Evolutionary conservation across 148 eudicot species (phyloP).

Genomic region (Fagopyrum tataricum): DNA sequence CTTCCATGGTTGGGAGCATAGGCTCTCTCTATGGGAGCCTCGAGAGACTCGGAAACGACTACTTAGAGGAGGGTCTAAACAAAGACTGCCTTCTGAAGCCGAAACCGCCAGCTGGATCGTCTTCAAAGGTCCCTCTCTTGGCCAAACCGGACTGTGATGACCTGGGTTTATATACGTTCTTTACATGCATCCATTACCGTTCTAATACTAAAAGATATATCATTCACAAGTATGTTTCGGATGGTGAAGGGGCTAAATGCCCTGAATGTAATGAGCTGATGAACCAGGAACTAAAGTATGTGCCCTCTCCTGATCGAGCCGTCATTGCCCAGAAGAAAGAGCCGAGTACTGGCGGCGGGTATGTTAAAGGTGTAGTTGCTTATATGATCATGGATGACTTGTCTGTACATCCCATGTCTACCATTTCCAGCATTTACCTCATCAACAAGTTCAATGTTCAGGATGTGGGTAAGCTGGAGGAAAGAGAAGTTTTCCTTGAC

Average conservation of each 20-base stretch:
- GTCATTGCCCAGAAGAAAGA: neutral
- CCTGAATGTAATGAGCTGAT: neutral
- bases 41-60: neutral
- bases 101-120: neutral
- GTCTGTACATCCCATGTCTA: slow-evolving; percentile 4
- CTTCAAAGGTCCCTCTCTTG: neutral
- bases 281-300: neutral
- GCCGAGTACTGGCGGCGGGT: neutral
- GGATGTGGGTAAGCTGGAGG: neutral
- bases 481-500: neutral
- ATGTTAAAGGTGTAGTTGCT: neutral
- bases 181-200: no score
- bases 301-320: neutral
- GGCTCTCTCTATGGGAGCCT: neutral
- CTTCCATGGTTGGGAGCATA: neutral
- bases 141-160: no score
- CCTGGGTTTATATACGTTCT: no score
- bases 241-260: neutral
- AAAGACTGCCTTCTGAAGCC: neutral
- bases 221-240: neutral
- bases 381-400: slow-evolving; percentile 8
- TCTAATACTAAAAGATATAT: no score
- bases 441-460: neutral
- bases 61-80: neutral
- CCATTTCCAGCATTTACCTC: neutral